phyloP scores from a whole-genome alignment of 179 eudicot species.

The Gypsophila paniculata region DNA sequence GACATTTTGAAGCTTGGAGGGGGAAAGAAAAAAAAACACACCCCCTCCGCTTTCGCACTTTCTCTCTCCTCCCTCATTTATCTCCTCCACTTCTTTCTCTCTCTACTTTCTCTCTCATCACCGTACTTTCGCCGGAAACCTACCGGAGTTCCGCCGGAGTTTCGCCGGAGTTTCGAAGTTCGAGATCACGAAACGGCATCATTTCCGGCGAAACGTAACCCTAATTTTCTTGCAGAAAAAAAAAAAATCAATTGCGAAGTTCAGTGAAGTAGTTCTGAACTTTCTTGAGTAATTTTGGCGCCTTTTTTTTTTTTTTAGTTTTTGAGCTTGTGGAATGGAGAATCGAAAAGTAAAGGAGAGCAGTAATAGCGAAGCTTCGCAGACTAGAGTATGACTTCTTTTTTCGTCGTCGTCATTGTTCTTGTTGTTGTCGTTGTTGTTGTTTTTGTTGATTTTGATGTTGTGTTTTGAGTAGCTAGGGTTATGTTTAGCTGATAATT shows the following conservation, averaged over 20 bases:
- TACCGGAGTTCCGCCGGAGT: not conserved
- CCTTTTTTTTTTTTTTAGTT: not conserved
- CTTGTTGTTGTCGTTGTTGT: no score
- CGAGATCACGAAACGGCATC: conserved; percentile 15
- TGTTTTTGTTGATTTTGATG: no score
- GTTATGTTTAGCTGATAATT: no score
- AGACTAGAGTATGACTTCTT: conserved; percentile 21
- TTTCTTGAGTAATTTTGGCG: not conserved
- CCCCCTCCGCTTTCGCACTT: not conserved
- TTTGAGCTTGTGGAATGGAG: conserved; percentile 16
- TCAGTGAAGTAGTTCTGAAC: not conserved
- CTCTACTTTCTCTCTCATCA: not conserved
- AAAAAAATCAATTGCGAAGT: not conserved
- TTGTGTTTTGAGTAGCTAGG: no score
- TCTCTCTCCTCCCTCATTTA: not conserved
- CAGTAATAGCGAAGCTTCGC: conserved; percentile 15
- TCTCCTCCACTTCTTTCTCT: conserved; percentile 12
- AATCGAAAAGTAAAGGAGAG: conserved; percentile 22
- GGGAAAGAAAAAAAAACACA: conserved; percentile 18
- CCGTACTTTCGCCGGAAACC: conserved; percentile 14
- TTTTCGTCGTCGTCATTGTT: not conserved
- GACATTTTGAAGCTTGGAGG: no score
- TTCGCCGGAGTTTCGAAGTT: not conserved
- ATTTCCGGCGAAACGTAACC: conserved; percentile 11
- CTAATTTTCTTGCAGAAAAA: conserved; percentile 7